These are phyloP conservation scores for Galerina sulciceps DNA, from an alignment of 768 basidiomycete genomes.

Conservation along the genomic window DNA sequence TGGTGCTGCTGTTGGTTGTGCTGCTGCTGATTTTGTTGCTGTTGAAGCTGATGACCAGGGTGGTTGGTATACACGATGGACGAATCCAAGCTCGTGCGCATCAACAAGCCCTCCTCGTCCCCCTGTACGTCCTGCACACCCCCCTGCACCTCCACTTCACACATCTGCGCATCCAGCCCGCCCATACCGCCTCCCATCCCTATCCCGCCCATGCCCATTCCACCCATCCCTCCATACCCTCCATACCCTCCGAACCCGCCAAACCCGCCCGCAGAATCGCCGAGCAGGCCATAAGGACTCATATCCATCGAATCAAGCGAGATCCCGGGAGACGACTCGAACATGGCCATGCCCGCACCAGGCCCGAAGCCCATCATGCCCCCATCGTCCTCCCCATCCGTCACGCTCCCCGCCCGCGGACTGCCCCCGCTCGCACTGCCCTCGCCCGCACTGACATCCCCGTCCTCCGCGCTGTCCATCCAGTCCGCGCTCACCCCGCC, in stretches of 20 bases:
- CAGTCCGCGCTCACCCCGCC: conserved; percentile 21
- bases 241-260: too few species aligned
- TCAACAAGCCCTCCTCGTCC: conserved; percentile 60
- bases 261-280: conserved; percentile 23
- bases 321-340: conserved; percentile 18
- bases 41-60: not conserved
- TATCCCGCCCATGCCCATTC: too few species aligned
- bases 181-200: too few species aligned
- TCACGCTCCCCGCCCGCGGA: conserved; percentile 17
- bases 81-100: conserved; percentile 28
- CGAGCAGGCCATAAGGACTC: conserved; percentile 14
- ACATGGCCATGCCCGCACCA: conserved; percentile 30
- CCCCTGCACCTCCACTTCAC: conserved; percentile 64
- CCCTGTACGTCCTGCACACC: conserved; percentile 57
- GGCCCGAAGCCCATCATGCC: conserved; percentile 13
- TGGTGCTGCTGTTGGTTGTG: conserved; percentile 4
- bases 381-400: conserved; percentile 28
- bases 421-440: conserved; percentile 17
- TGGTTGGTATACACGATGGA: conserved; percentile 19
- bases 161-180: conserved; percentile 55
- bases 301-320: conserved; percentile 29
- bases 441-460: conserved; percentile 31
- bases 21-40: too few species aligned
- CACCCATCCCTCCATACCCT: too few species aligned
- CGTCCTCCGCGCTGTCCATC: conserved; percentile 27